A percentile compares a stretch with the other conserved stretches of the same genome.
phyloP scores from a whole-genome alignment of 2,329 filamentous ascomycete genomes.

The Ophioceras dolichostomum region DNA sequence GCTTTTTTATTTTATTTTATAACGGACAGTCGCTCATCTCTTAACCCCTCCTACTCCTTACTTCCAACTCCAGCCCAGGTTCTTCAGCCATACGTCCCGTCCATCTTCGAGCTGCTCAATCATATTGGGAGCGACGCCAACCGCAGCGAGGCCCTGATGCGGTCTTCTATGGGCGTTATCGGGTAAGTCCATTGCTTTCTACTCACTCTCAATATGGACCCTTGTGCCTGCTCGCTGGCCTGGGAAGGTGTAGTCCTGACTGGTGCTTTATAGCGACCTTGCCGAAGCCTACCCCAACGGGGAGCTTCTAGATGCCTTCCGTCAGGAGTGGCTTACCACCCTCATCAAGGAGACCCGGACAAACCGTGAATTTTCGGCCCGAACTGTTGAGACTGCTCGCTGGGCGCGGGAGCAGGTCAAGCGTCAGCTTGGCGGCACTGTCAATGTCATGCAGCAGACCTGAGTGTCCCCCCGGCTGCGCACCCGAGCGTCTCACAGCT shows the following conservation, averaged over 20 bases:
- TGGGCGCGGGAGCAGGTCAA: slow-evolving; percentile 98
- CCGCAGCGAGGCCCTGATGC: slow-evolving; percentile 82
- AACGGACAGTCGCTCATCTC: too few species aligned
- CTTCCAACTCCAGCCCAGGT: slow-evolving; percentile 41
- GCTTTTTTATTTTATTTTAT: not conserved
- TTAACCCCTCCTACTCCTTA: not conserved
- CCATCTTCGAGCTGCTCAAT: slow-evolving; percentile 79
- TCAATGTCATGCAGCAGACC: slow-evolving; percentile 38
- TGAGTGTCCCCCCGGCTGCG: slow-evolving; percentile 23
- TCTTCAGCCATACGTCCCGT: slow-evolving; percentile 66
- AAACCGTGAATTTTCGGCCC: slow-evolving; percentile 73
- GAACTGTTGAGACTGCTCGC: slow-evolving; percentile 87
- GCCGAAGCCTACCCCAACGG: slow-evolving; percentile 89
- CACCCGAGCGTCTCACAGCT: too few species aligned
- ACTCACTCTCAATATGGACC: not conserved
- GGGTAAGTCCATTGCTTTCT: slow-evolving; percentile 47
- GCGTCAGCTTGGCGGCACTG: slow-evolving; percentile 57
- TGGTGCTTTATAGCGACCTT: slow-evolving; percentile 61
- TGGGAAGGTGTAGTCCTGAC: slow-evolving; percentile 6
- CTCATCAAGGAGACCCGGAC: slow-evolving; percentile 88
- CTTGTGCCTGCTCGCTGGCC: too few species aligned
- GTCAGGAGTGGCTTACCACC: slow-evolving; percentile 75
- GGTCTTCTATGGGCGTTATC: slow-evolving; percentile 94
- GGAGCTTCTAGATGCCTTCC: slow-evolving; percentile 74
- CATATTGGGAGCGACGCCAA: slow-evolving; percentile 71